Evolutionary conservation across 495 filamentous ascomycete genomes (phyloP).

Genomic region (Penicillium fimorum): DNA sequence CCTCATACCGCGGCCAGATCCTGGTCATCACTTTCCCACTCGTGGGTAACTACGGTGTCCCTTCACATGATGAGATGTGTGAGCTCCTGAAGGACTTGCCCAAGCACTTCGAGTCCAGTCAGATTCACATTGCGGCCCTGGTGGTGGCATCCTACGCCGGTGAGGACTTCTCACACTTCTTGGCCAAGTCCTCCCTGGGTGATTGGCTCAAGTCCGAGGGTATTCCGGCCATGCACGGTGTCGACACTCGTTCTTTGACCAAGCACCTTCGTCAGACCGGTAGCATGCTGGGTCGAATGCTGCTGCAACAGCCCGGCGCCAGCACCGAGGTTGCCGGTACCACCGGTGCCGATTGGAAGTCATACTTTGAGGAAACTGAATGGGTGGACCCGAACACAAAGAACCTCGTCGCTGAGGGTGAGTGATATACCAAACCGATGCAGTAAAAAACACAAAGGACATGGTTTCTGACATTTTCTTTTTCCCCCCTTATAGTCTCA

Average conservation of each 20-base stretch:
- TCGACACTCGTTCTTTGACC: constrained; percentile 91
- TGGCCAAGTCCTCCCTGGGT: constrained; percentile 84
- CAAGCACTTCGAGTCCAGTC: constrained; percentile 83
- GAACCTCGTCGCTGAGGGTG: constrained; percentile 93
- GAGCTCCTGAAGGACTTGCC: constrained; percentile 78
- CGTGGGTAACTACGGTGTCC: constrained; percentile 93
- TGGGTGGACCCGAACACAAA: constrained; percentile 91
- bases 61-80: constrained; percentile 77
- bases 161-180: constrained; percentile 90
- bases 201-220: constrained; percentile 95
- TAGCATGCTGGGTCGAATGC: constrained; percentile 92
- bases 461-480: constrained; percentile 5
- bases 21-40: constrained; percentile 88
- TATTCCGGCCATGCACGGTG: constrained; percentile 92
- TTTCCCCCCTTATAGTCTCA: constrained; percentile 62
- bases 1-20: constrained; percentile 89
- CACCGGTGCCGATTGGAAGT: constrained; percentile 55
- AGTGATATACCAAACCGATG: constrained; percentile 35
- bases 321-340: constrained; percentile 46
- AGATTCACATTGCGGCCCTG: constrained; percentile 91
- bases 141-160: constrained; percentile 88
- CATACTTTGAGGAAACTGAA: constrained; percentile 68
- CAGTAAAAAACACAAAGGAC: not conserved
- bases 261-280: constrained; percentile 91
- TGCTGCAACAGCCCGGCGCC: constrained; percentile 62